Evolutionary conservation across 768 basidiomycete species (phyloP), one percentile per base, ranked within the genome.

Genomic region (Boletus bicolor): DNA sequence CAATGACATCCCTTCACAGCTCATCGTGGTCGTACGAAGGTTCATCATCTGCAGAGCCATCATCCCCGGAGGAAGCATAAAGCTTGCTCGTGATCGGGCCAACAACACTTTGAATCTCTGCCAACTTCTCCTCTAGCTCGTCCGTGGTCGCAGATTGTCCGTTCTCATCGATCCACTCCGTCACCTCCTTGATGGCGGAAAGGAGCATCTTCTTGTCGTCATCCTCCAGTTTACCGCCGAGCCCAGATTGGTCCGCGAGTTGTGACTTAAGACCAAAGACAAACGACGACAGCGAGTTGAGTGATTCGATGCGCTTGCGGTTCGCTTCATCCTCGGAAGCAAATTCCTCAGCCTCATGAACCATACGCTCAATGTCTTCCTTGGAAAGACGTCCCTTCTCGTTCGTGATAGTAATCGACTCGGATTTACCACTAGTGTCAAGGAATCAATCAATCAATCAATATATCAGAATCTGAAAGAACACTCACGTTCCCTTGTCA

Each of bases 321-420:
- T 87, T 85, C 42, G 82, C 81, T 72, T 82, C 90, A 55, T 92
- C 91, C 73, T 91, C 89, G 7, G 82, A 73, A 2, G 89, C 88
- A 63, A 91, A 95, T 67, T 93, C 86, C 80, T 98, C 93, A 5
- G 93, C 93, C 65, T 97, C 94, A 32, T 79, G 83, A 53, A 97
- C 90, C 94, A 96, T 97, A 57, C 93, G 90, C 68, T 97, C 94
- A 58, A 97, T 96, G 58, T 97, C 91, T 58, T 93, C 91, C 62
- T 88, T 85, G 45, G 79, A 82, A 24, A 93, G 84, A 76, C 95
- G 91, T 44, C 92, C 93, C 78, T 94, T 95, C 73, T 96, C 93
- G 75, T 97, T 97, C 64, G 85, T 94, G 76, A 97, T 98, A 38
- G 91, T 94, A 73, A 96, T 92, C 42, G 85, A 87, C 72, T 89